These are phyloP conservation scores for Globisporangium paddicum DNA, from an alignment of 352 stramenopile species.

Conservation along the genomic window DNA sequence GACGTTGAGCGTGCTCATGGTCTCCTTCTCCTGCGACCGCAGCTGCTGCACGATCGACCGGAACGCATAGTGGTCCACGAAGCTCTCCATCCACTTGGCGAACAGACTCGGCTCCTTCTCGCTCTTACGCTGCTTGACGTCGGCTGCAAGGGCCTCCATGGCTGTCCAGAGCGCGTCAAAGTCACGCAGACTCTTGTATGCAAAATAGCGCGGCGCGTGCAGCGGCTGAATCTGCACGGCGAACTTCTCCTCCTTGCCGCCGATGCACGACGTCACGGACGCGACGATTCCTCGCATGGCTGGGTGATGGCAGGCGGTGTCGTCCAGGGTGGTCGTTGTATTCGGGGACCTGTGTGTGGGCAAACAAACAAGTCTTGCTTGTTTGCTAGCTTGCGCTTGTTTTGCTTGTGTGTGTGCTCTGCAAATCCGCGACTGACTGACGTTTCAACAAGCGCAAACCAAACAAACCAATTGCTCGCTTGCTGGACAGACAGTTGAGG, in stretches of 20 bases:
- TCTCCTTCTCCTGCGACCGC: constrained; percentile 61
- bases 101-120: constrained; percentile 36
- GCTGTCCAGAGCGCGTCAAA: constrained; percentile 68
- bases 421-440: constrained; percentile 33
- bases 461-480: neutral
- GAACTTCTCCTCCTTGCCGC: constrained; percentile 75
- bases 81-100: constrained; percentile 68
- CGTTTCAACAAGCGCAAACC: constrained; percentile 7
- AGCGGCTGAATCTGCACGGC: constrained; percentile 52
- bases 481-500: neutral
- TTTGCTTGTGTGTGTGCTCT: constrained; percentile 7
- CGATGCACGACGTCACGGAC: constrained; percentile 74
- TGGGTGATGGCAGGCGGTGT: constrained; percentile 8
- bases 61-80: constrained; percentile 77
- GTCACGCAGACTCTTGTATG: constrained; percentile 77
- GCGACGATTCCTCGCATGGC: constrained; percentile 65
- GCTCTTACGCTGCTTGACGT: constrained; percentile 37
- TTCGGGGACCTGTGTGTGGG: neutral
- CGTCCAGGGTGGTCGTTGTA: constrained; percentile 1
- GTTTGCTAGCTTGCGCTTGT: constrained; percentile 1
- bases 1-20: constrained; percentile 70
- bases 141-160: constrained; percentile 45
- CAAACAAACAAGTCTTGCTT: neutral
- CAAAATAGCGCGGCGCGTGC: constrained; percentile 54
- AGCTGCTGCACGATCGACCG: constrained; percentile 49